Conservation (phyloP, 2,329 filamentous ascomycete species). For the Cladosporium velox region DNA sequence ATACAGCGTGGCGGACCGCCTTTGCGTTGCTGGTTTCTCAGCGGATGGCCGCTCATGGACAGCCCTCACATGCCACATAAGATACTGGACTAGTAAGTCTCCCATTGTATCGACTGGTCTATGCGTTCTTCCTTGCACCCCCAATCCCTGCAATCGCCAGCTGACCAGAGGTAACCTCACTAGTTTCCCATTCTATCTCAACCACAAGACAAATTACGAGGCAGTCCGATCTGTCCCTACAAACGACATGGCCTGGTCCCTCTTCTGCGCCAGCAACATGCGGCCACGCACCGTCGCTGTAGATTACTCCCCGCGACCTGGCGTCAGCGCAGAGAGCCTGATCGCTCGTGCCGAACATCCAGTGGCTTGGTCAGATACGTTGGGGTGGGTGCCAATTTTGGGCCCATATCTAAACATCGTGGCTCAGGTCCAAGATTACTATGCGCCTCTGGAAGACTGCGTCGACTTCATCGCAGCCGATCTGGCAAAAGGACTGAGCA, state of each 20-base stretch:
- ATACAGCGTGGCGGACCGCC: slow-evolving; percentile 36
- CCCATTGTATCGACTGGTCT: not conserved
- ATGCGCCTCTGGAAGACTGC: slow-evolving; percentile 44
- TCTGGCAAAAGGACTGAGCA: slow-evolving; percentile 30
- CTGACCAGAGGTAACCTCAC: not conserved
- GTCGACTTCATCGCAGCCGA: slow-evolving; percentile 47
- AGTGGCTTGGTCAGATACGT: slow-evolving; percentile 36
- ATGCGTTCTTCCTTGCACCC: not conserved
- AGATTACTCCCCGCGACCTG: not conserved
- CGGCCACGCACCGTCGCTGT: not conserved
- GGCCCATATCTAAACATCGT: slow-evolving; percentile 24
- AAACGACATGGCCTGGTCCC: not conserved
- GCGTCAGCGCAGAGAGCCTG: slow-evolving; percentile 25
- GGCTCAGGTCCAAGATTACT: slow-evolving; percentile 38
- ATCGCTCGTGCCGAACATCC: slow-evolving; percentile 35
- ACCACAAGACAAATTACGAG: not conserved
- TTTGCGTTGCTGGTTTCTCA: not conserved
- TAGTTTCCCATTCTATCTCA: slow-evolving; percentile 2
- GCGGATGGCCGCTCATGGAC: not conserved
- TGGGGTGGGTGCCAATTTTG: not conserved
- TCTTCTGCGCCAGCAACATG: slow-evolving; percentile 1
- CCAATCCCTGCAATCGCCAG: not conserved
- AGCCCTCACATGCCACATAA: not conserved
- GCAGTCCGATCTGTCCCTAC: not conserved
- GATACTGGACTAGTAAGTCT: slow-evolving; percentile 42